phyloP scores from a whole-genome alignment of 108 stramenopile genomes.

The Discostella stelligeroides region DNA sequence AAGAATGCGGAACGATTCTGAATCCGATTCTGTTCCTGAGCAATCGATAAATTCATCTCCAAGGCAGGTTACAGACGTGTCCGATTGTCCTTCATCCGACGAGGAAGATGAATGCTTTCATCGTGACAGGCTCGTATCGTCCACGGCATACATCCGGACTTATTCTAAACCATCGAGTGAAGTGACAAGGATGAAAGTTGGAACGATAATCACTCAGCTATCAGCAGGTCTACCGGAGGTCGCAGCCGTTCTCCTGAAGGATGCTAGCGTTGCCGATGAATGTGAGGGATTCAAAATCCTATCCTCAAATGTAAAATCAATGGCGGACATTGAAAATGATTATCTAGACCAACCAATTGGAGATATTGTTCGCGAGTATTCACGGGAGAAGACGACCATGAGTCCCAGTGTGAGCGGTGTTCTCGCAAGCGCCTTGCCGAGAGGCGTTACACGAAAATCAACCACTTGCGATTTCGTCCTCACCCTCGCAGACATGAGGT shows the following conservation, averaged over 20 bases:
- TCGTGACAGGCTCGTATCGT: conserved; percentile 5
- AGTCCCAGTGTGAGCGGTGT: conserved; percentile 16
- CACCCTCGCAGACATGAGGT: conserved; percentile 57
- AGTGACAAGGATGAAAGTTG: conserved; percentile 25
- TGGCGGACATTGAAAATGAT: conserved; percentile 22
- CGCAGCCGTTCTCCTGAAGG: conserved; percentile 20
- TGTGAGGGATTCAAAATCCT: conserved; percentile 17
- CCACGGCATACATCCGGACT: conserved; percentile 10
- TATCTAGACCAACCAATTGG: conserved; percentile 41
- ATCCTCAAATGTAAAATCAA: conserved; percentile 6
- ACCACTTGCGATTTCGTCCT: conserved; percentile 51
- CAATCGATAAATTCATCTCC: no score
- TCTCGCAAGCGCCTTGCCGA: background rate
- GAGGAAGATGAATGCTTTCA: conserved; percentile 9
- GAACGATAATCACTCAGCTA: conserved; percentile 25
- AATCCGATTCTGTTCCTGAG: no score
- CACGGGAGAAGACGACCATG: conserved; percentile 19
- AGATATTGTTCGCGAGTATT: conserved; percentile 20
- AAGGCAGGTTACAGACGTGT: background rate
- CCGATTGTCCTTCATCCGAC: background rate
- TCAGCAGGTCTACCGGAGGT: conserved; percentile 33
- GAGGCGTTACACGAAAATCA: background rate
- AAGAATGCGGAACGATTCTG: background rate
- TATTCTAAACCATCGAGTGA: background rate
- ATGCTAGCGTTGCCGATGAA: conserved; percentile 13